A percentile compares a stretch with the other conserved stretches of the same genome.
phyloP scores from a whole-genome alignment of 257 asterid genomes.

The Cruciata laevipes region DNA sequence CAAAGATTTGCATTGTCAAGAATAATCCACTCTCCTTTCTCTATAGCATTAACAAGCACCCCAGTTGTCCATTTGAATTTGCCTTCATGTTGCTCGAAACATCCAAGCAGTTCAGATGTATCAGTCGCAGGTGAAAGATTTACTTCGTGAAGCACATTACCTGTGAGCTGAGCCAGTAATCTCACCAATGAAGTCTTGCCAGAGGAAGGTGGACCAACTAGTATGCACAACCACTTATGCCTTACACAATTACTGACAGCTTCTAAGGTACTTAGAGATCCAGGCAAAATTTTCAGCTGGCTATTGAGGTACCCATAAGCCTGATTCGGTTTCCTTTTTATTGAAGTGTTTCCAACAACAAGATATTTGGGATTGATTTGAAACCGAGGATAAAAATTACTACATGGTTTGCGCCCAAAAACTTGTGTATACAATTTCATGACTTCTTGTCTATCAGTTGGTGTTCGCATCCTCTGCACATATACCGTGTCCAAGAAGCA shows the following conservation, averaged over 20 bases:
- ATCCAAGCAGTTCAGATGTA: slow-evolving; percentile 91
- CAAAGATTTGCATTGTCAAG: slow-evolving; percentile 96
- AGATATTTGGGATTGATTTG: slow-evolving; percentile 47
- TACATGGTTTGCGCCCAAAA: slow-evolving; percentile 56
- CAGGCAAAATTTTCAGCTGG: slow-evolving; percentile 68
- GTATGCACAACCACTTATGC: slow-evolving; percentile 88
- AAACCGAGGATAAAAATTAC: slow-evolving; percentile 60
- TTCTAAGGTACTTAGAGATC: slow-evolving; percentile 59
- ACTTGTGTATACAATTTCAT: slow-evolving; percentile 56
- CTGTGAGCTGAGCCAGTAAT: slow-evolving; percentile 74
- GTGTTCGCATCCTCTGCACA: slow-evolving; percentile 89
- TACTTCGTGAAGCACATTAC: slow-evolving; percentile 73
- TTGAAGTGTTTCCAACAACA: slow-evolving; percentile 48
- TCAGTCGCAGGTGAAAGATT: slow-evolving; percentile 95
- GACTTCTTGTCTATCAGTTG: slow-evolving; percentile 69
- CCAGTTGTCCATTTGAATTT: slow-evolving; percentile 99
- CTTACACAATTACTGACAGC: slow-evolving; percentile 63
- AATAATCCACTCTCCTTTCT: slow-evolving; percentile 97
- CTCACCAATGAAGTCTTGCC: slow-evolving; percentile 87
- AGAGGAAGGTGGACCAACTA: slow-evolving; percentile 86
- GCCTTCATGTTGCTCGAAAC: slow-evolving; percentile 86
- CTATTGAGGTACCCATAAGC: slow-evolving; percentile 35
- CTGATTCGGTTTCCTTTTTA: slow-evolving; percentile 48
- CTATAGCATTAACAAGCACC: slow-evolving; percentile 74
- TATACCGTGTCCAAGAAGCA: slow-evolving; percentile 82